Percentiles rank a stretch among this genome's conserved stretches.
Conservation (phyloP, 805 yeast species). For the Komagataella ulmi region DNA sequence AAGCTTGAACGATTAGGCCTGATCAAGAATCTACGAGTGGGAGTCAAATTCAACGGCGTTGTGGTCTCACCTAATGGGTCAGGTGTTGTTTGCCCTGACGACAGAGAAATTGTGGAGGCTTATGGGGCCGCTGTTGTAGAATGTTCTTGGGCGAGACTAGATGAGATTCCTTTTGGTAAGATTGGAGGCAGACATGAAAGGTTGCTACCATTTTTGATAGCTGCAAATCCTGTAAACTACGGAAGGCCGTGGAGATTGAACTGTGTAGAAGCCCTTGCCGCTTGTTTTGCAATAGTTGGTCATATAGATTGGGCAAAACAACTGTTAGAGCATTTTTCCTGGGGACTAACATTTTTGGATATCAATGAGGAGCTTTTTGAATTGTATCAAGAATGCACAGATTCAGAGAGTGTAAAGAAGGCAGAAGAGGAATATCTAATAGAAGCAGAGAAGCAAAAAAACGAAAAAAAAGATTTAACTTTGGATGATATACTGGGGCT, state of each 20-base stretch:
- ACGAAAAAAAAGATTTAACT: slow-evolving; percentile 36
- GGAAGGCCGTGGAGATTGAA: slow-evolving; percentile 93
- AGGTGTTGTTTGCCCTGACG: slow-evolving; percentile 82
- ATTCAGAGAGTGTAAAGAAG: slow-evolving; percentile 52
- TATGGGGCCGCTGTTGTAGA: slow-evolving; percentile 96
- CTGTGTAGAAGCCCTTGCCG: slow-evolving; percentile 96
- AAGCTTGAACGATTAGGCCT: slow-evolving; percentile 81
- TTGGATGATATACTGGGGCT: slow-evolving; percentile 61
- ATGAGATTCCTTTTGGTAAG: slow-evolving; percentile 86
- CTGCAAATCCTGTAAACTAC: slow-evolving; percentile 94
- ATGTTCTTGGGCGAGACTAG: slow-evolving; percentile 97
- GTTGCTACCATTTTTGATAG: slow-evolving; percentile 80
- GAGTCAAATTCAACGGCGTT: slow-evolving; percentile 84
- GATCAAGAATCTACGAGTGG: slow-evolving; percentile 69
- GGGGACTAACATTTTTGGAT: slow-evolving; percentile 85
- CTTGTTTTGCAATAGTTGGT: slow-evolving; percentile 91
- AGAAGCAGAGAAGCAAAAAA: slow-evolving; percentile 50
- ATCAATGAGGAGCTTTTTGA: slow-evolving; percentile 70
- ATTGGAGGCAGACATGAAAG: slow-evolving; percentile 89
- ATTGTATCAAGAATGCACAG: slow-evolving; percentile 68
- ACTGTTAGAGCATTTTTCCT: slow-evolving; percentile 67
- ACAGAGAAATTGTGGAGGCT: slow-evolving; percentile 59
- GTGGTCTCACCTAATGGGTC: slow-evolving; percentile 92
- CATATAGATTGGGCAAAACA: slow-evolving; percentile 79
- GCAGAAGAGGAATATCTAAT: slow-evolving; percentile 73